Conservation (phyloP, 75 land plant species). For the Sequoia sempervirens region DNA sequence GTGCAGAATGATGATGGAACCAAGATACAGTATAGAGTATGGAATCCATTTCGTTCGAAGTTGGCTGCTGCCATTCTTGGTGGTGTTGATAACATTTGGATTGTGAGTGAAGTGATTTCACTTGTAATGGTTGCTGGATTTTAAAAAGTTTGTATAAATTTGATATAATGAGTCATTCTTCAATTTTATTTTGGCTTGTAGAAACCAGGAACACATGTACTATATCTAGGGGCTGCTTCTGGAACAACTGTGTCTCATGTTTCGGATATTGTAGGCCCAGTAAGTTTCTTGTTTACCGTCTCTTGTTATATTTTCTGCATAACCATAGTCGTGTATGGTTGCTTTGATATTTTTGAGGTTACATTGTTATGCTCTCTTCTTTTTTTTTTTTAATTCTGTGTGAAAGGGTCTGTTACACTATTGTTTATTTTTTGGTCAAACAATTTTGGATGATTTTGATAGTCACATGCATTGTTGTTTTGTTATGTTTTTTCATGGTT, state of each 20-base stretch:
- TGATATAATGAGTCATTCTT: background rate
- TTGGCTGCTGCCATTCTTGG: slow-evolving; percentile 89
- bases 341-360: background rate
- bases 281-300: slow-evolving; percentile 23
- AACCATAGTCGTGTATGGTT: too few relatives aligned
- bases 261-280: slow-evolving; percentile 92
- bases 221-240: slow-evolving; percentile 94
- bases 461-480: too few relatives aligned
- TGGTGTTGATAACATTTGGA: slow-evolving; percentile 93
- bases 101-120: slow-evolving; percentile 41
- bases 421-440: too few relatives aligned
- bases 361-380: too few relatives aligned
- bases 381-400: too few relatives aligned
- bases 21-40: slow-evolving; percentile 83
- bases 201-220: slow-evolving; percentile 81
- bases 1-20: slow-evolving; percentile 75
- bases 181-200: slow-evolving; percentile 13
- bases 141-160: background rate
- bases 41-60: slow-evolving; percentile 95
- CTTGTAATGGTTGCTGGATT: background rate
- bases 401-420: too few relatives aligned
- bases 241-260: slow-evolving; percentile 94
- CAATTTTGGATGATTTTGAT: too few relatives aligned
- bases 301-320: background rate
- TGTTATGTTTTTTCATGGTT: too few relatives aligned